Evolutionary conservation across 257 asterid genomes (phyloP).

Genomic region (Penstemon barbatus): DNA sequence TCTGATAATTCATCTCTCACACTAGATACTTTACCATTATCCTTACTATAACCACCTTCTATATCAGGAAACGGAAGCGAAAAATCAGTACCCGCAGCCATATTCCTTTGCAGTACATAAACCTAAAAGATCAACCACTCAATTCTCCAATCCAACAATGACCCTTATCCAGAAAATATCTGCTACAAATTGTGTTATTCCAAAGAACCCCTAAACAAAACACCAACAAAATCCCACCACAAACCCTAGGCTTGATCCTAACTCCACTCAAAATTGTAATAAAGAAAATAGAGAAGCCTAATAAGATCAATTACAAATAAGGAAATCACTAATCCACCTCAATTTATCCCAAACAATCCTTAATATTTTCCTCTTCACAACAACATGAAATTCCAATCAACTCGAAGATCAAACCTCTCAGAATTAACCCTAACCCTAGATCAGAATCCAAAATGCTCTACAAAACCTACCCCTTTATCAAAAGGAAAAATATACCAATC

Average conservation of each 20-base stretch:
- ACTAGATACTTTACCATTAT: conserved; percentile 37
- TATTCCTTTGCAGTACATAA: conserved; percentile 44
- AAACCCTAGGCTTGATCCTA: conserved; percentile 21
- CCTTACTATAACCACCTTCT: conserved; percentile 45
- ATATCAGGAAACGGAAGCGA: conserved; percentile 42
- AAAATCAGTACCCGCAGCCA: conserved; percentile 74
- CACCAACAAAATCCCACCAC: conserved; percentile 3
- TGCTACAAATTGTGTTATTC: neutral
- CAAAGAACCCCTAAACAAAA: neutral
- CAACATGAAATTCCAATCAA: conserved; percentile 29
- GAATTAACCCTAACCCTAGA: conserved; percentile 27
- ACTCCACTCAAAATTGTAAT: neutral
- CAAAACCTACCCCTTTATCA: conserved; percentile 23
- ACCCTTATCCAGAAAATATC: conserved; percentile 9
- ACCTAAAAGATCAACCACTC: conserved; percentile 22
- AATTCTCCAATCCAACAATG: conserved; percentile 10
- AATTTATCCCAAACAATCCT: neutral
- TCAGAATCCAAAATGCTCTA: conserved; percentile 23
- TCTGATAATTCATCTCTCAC: conserved; percentile 45
- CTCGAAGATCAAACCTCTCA: conserved; percentile 20
- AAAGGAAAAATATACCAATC: conserved; percentile 13
- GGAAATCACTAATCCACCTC: conserved; percentile 9
- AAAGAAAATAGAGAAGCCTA: neutral
- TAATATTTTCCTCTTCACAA: conserved; percentile 23
- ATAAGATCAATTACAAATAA: neutral